Base-by-base conservation (phyloP, 2,329 filamentous ascomycete species). In the Botrytis galanthina region DNA sequence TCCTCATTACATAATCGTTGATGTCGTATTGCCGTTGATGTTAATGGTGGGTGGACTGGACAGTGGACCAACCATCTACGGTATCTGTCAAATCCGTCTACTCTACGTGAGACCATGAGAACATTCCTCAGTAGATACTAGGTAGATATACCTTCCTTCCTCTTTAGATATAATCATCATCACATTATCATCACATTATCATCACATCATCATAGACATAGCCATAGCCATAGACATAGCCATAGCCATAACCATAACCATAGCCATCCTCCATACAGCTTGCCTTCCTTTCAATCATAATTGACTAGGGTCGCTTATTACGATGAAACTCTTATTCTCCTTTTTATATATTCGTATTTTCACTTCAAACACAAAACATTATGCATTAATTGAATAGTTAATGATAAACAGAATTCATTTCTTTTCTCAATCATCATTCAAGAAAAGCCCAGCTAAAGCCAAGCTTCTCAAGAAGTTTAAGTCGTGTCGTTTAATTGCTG, bases 321-420 rank as follows among this genome's bases (percentile, higher is more conserved):
- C n/a, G 37, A 63, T 63, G 61, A 64, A 64, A 64, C 39, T n/a
- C 39, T 32, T 16, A 22, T 63, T 44, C 61, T 63, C 60, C 60
- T 62, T 35, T 35, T 66, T 35, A n/a, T 37, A 3, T 5, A 35
- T 60, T 22, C 18, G n/a, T 29, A 57, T 18, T 29, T 37, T 37
- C 37, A 63, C 37, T 46, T 32, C 51, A 67, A 67, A 67, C 64
- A 54, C 64, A 39, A 67, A 37, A 54, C 46, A 29, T n/a, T 54
- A 67, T 67, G 61, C 61, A 29, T 44, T 63, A 42, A 29, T 29
- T 54, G 51, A 54, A 29, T 44, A n/a, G n/a, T n/a, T n/a, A 44
- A 63, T 29, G 8, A 32, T 16, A 20, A 37, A 26, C 57, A 60
- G 5, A 29, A 44, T 29, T 42, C 20, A 22, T 61, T 62, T n/a